These are phyloP conservation scores for Triangularia setosa DNA, from an alignment of 2,329 filamentous ascomycete species.

Conservation along the genomic window DNA sequence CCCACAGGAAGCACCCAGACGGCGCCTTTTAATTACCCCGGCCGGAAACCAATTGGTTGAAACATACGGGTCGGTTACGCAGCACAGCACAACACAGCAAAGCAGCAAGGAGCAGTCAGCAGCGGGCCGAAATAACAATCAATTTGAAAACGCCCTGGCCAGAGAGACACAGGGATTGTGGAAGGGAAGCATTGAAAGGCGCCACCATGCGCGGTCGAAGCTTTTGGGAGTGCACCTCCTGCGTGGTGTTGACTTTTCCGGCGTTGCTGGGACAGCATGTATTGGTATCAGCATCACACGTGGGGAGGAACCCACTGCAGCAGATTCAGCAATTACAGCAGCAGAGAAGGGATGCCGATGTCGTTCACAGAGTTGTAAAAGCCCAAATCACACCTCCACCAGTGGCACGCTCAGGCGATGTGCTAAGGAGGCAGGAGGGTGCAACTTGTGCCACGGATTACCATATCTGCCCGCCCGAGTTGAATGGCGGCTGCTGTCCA, in stretches of 20 bases:
- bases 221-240: conserved; percentile 27
- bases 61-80: conserved; percentile 3
- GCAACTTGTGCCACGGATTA: conserved; percentile 26
- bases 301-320: conserved; percentile 14
- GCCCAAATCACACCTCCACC: conserved; percentile 24
- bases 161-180: not conserved
- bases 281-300: conserved; percentile 23
- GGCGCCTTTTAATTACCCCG: not conserved
- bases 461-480: conserved; percentile 35
- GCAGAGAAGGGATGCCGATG: conserved; percentile 17
- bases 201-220: conserved; percentile 24
- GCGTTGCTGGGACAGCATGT: conserved; percentile 24
- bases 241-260: conserved; percentile 24
- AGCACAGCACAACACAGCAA: not conserved
- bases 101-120: conserved; percentile 10
- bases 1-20: not conserved
- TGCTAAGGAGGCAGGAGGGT: conserved; percentile 4
- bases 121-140: not conserved
- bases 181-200: not conserved
- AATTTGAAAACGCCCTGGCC: conserved; percentile 5
- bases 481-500: conserved; percentile 36
- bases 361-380: conserved; percentile 27
- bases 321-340: not conserved
- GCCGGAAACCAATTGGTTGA: conserved; percentile 9
- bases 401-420: conserved; percentile 21